Percentiles rank a stretch among this genome's conserved stretches.
These are phyloP conservation scores for Pseudopediastrum boryanum DNA, from an alignment of 139 green algal species.

Conservation along the genomic window DNA sequence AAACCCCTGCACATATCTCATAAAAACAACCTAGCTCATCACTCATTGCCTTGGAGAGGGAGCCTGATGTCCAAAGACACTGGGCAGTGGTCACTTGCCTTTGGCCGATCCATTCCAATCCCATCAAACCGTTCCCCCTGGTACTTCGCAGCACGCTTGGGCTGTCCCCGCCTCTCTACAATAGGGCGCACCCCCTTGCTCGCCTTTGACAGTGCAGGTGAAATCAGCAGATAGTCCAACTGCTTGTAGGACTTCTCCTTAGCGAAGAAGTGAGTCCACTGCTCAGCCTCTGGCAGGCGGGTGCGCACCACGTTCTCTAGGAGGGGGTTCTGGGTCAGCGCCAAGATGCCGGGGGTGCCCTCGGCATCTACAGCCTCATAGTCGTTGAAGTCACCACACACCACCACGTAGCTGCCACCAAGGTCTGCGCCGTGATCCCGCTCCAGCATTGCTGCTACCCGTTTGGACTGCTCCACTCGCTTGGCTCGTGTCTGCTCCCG, in stretches of 20 bases:
- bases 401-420: background rate
- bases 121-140: background rate
- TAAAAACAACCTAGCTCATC: too few species aligned
- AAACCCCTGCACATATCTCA: too few species aligned
- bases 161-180: background rate
- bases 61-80: background rate
- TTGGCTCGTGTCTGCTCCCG: background rate
- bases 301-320: constrained; percentile 14
- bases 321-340: background rate
- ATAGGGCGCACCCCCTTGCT: background rate
- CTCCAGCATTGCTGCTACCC: background rate
- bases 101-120: background rate
- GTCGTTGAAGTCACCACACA: constrained; percentile 15
- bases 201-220: background rate
- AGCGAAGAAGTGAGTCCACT: constrained; percentile 4
- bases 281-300: background rate
- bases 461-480: background rate
- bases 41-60: background rate
- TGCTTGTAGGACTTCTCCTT: background rate
- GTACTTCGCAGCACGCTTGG: background rate
- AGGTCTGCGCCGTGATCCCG: background rate
- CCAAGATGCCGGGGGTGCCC: background rate
- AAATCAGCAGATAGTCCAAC: constrained; percentile 10
- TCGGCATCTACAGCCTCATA: background rate
- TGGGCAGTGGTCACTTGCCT: constrained; percentile 4